Evolutionary conservation across 257 asterid species (phyloP).

Genomic region (Echites panduratus): DNA sequence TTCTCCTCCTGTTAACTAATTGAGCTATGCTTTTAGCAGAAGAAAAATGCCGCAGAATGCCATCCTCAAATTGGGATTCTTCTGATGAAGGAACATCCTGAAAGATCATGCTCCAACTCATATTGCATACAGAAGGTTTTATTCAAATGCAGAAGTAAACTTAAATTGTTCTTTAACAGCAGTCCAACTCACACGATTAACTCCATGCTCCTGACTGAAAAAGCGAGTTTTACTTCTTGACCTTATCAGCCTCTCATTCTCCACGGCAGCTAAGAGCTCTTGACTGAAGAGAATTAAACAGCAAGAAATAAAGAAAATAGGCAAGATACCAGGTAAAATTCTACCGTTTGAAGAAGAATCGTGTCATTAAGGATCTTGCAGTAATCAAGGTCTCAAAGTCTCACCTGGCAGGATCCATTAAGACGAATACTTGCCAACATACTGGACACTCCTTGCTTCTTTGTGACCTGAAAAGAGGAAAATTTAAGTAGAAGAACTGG

Average conservation of each 20-base stretch:
- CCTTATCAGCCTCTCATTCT: constrained; percentile 36
- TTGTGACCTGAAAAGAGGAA: constrained; percentile 47
- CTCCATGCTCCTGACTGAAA: constrained; percentile 26
- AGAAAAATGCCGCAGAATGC: constrained; percentile 34
- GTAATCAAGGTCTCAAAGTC: constrained; percentile 5
- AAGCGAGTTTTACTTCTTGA: constrained; percentile 17
- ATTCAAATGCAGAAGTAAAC: background rate
- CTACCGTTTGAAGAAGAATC: background rate
- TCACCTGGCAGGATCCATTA: constrained; percentile 55
- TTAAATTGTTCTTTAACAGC: background rate
- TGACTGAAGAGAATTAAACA: constrained; percentile 37
- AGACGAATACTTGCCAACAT: constrained; percentile 52
- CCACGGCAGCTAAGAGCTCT: constrained; percentile 49
- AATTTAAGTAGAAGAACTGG: background rate
- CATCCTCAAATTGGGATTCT: constrained; percentile 37
- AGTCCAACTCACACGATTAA: constrained; percentile 25
- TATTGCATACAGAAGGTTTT: background rate
- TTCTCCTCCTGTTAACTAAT: constrained; percentile 28
- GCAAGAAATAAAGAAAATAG: constrained; percentile 6
- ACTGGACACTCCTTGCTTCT: constrained; percentile 67
- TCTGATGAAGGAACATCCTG: constrained; percentile 28
- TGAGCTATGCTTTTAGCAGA: constrained; percentile 29
- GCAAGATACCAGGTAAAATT: background rate
- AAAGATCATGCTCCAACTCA: constrained; percentile 13
- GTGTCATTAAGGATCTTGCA: background rate